These are phyloP conservation scores for Tylopilus sp. DNA, from an alignment of 1,284 basidiomycete genomes.

Conservation along the genomic window DNA sequence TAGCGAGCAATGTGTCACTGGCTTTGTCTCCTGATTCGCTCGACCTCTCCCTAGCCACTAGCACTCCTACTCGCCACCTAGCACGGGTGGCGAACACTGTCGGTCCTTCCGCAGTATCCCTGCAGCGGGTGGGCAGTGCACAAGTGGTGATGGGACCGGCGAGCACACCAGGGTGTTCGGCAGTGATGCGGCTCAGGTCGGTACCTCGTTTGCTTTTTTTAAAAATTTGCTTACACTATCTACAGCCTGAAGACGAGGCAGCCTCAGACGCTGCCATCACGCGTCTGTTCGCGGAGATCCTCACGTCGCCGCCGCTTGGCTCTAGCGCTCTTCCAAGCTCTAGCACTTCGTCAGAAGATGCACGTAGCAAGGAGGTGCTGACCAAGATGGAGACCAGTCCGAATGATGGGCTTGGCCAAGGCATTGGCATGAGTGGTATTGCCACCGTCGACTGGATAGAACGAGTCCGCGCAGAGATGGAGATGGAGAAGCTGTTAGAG, in stretches of 20 bases:
- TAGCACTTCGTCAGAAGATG: slow-evolving; percentile 34
- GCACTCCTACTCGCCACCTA: slow-evolving; percentile 84
- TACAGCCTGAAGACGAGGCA: slow-evolving; percentile 29
- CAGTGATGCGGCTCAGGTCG: slow-evolving; percentile 22
- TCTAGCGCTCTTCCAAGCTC: slow-evolving; percentile 32
- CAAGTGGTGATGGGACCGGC: slow-evolving; percentile 38
- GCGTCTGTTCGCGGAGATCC: slow-evolving; percentile 36
- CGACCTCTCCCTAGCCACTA: slow-evolving; percentile 31
- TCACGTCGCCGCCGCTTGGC: slow-evolving; percentile 33
- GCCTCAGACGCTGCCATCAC: slow-evolving; percentile 32
- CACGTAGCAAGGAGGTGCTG: slow-evolving; percentile 23
- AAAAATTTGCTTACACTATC: not conserved
- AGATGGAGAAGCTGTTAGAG: slow-evolving; percentile 61
- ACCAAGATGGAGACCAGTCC: slow-evolving; percentile 13
- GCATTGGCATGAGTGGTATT: slow-evolving; percentile 31
- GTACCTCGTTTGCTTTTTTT: not conserved
- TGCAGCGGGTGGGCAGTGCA: slow-evolving; percentile 72
- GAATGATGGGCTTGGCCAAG: slow-evolving; percentile 16
- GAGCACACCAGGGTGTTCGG: slow-evolving; percentile 17
- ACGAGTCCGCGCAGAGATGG: slow-evolving; percentile 41
- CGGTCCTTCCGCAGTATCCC: slow-evolving; percentile 60
- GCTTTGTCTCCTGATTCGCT: slow-evolving; percentile 16
- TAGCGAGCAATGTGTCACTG: slow-evolving; percentile 23
- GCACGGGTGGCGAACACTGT: slow-evolving; percentile 86
- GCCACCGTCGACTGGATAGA: slow-evolving; percentile 28